These are phyloP conservation scores for Apiospora hydei DNA, from an alignment of 2,329 filamentous ascomycete genomes.

Conservation along the genomic window DNA sequence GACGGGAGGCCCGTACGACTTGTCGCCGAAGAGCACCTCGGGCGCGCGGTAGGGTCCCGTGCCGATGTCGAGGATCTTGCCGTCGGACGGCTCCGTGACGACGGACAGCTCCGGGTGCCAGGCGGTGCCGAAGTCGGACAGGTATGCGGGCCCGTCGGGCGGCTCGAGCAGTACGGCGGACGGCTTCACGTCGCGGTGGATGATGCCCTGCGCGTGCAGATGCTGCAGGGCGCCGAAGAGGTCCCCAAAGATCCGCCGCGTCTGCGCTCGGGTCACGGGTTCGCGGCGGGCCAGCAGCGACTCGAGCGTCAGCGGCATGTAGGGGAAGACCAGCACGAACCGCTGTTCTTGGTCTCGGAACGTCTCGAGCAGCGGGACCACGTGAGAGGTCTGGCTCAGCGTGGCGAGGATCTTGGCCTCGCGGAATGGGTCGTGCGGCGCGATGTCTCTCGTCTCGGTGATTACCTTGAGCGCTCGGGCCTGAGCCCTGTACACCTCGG, in stretches of 20 bases:
- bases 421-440: slow-evolving; percentile 82
- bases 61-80: slow-evolving; percentile 91
- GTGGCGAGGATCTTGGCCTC: slow-evolving; percentile 77
- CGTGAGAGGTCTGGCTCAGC: slow-evolving; percentile 47
- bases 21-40: slow-evolving; percentile 87
- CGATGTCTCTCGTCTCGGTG: slow-evolving; percentile 71
- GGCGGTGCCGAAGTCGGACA: slow-evolving; percentile 92
- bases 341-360: slow-evolving; percentile 75
- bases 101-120: slow-evolving; percentile 72
- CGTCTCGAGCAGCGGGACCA: slow-evolving; percentile 74
- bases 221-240: slow-evolving; percentile 74
- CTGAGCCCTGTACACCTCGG: slow-evolving; percentile 78
- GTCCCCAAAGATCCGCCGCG: slow-evolving; percentile 63
- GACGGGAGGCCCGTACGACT: slow-evolving; percentile 72
- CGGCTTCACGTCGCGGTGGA: slow-evolving; percentile 94
- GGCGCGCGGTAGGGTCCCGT: slow-evolving; percentile 91
- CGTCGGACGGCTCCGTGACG: slow-evolving; percentile 66
- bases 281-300: slow-evolving; percentile 63
- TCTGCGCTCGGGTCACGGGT: slow-evolving; percentile 42
- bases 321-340: slow-evolving; percentile 86
- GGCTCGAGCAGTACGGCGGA: slow-evolving; percentile 82
- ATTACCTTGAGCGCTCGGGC: slow-evolving; percentile 84
- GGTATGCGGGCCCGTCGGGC: slow-evolving; percentile 72
- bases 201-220: slow-evolving; percentile 77
- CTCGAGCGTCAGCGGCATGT: slow-evolving; percentile 76